phyloP scores from a whole-genome alignment of 805 yeast genomes.

The Ogataea thermomethanolica region DNA sequence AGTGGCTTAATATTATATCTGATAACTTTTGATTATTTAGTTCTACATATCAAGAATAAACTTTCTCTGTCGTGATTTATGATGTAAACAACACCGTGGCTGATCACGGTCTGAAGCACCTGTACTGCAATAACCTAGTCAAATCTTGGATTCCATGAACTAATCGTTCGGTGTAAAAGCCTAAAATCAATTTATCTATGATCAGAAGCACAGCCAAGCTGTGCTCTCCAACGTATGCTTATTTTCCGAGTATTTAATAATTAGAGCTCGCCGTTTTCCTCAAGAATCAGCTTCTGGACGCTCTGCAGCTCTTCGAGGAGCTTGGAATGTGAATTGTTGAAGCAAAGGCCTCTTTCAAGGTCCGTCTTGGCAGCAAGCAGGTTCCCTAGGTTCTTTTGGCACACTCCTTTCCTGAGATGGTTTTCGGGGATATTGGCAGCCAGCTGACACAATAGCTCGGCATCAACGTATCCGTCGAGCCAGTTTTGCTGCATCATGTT shows the following conservation, averaged over 20 bases:
- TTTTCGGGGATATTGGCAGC: slow-evolving; percentile 64
- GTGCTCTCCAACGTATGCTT: too few relatives aligned
- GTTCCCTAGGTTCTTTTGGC: slow-evolving; percentile 58
- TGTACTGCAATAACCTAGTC: too few relatives aligned
- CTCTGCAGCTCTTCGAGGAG: slow-evolving; percentile 46
- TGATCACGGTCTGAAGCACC: too few relatives aligned
- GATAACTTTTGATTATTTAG: too few relatives aligned
- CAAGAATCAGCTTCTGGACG: slow-evolving; percentile 45
- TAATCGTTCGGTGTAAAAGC: too few relatives aligned
- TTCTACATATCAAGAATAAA: too few relatives aligned
- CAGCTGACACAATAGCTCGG: slow-evolving; percentile 60
- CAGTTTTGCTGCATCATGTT: slow-evolving; percentile 51
- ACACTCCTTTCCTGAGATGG: slow-evolving; percentile 67
- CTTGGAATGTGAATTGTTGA: slow-evolving; percentile 51
- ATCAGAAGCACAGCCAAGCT: too few relatives aligned
- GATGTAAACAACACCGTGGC: too few relatives aligned
- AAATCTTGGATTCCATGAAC: too few relatives aligned
- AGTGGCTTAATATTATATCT: too few relatives aligned
- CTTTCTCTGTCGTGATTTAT: too few relatives aligned
- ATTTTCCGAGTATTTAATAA: background rate
- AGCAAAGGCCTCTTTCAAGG: slow-evolving; percentile 70
- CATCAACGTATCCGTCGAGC: slow-evolving; percentile 62
- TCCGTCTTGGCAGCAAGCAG: slow-evolving; percentile 59
- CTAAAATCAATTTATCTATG: too few relatives aligned
- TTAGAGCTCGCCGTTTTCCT: slow-evolving; percentile 54